Evolutionary conservation across 345 rosid species (phyloP).

Genomic region (Citrus sinensis): DVS_A1.0 CM039162.1:14820001-14820500

Average conservation of each 20-base stretch:
- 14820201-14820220: slow-evolving; percentile 68
- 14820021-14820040: background rate
- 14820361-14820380: background rate
- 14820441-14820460: too few species aligned
- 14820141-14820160: slow-evolving; percentile 52
- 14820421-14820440: background rate
- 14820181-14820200: slow-evolving; percentile 79
- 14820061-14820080: background rate
- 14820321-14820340: background rate
- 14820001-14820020: background rate
- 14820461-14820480: too few species aligned
- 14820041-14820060: background rate
- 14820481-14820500: too few species aligned
- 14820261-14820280: slow-evolving; percentile 50
- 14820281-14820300: background rate
- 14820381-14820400: background rate
- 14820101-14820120: slow-evolving; percentile 48
- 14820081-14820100: background rate
- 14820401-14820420: background rate
- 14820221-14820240: slow-evolving; percentile 57
- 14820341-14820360: background rate
- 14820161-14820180: slow-evolving; percentile 79
- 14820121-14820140: slow-evolving; percentile 66
- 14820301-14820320: slow-evolving; percentile 11
- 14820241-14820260: slow-evolving; percentile 66